Percentiles rank a stretch among this genome's conserved stretches.
phyloP scores from a whole-genome alignment of 371 early-diverging fungal genomes.

The Lichtheimia ramosa region DNA sequence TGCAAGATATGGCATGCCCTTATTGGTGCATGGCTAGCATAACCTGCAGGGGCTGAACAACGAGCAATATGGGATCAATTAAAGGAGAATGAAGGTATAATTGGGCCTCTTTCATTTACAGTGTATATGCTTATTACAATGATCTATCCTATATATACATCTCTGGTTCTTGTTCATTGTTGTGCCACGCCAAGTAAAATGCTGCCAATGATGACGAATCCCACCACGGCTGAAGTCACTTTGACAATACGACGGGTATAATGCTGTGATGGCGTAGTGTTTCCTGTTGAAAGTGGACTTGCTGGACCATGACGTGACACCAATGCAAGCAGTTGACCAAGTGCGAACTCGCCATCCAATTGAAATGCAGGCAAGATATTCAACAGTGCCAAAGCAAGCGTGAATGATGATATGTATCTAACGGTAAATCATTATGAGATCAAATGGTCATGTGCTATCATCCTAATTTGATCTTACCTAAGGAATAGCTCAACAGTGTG shows the following conservation, averaged over 20 bases:
- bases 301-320: slow-evolving; percentile 16
- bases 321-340: slow-evolving; percentile 40
- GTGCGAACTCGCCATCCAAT: slow-evolving; percentile 76
- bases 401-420: slow-evolving; percentile 76
- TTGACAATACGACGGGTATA: slow-evolving; percentile 28
- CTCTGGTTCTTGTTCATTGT: background rate
- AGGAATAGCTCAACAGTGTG: slow-evolving; percentile 53
- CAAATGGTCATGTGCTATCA: too few relatives aligned
- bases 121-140: background rate
- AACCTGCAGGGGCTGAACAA: too few relatives aligned
- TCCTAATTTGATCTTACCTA: slow-evolving; percentile 35
- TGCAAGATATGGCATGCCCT: slow-evolving; percentile 3
- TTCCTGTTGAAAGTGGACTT: slow-evolving; percentile 7
- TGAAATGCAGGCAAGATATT: slow-evolving; percentile 80
- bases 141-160: slow-evolving; percentile 8
- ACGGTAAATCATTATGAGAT: background rate
- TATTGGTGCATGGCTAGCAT: slow-evolving; percentile 1
- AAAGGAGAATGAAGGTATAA: background rate
- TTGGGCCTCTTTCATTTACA: too few relatives aligned
- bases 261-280: slow-evolving; percentile 3
- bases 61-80: too few relatives aligned
- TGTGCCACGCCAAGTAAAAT: slow-evolving; percentile 29
- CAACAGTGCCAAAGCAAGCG: slow-evolving; percentile 71
- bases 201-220: slow-evolving; percentile 47
- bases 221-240: slow-evolving; percentile 33